Base-by-base conservation (phyloP, 2,329 filamentous ascomycete species). In the Exserohilum rostratum region DNA sequence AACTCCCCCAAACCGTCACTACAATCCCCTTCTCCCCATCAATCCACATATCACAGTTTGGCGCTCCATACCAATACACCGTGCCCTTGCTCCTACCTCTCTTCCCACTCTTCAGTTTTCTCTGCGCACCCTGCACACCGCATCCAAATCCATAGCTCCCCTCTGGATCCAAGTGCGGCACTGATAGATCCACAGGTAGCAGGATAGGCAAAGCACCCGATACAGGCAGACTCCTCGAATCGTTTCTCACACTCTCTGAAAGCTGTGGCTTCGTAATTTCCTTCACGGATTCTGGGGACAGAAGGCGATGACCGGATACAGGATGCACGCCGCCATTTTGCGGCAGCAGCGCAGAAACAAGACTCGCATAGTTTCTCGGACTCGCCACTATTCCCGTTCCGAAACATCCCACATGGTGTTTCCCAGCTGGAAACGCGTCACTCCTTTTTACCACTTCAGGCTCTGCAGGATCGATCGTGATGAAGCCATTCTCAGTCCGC, bases 61-160 rank as follows among this genome's bases (percentile, higher is more conserved):
- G 51, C 27, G 61, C 66, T 6, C 65, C 65, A 51, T 65, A 68
- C 66, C 66, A 70, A 53, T 66, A 68, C 39, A 64, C 52, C 44
- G 52, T 65, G 7, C 64, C 65, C 45, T 58, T 62, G 5, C 60
- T 59, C 18, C 64, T 50, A 4, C 65, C 67, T 31, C 22, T 64
- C 31, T 35, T 48, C 3, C 62, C 65, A 37, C 52, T 46, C 3
- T 17, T 7, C 3, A 72, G 55, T 1, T 76, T 77, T 5, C 78
- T 78, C 34, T 65, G 57, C 10, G 50, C 58, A 0, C 64, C 81
- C 27, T 85, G 72, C 77, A 86, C 80, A 49, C 84, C 85, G 0
- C 79, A 82, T n/a, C 75, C 75, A 12, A 69, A 37, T 5, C 65
- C 62, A 43, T 57, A 69, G 40, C 59, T 64, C 15, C 66, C 67